Base-by-base conservation (phyloP, 805 yeast species). In the Spathaspora sp. region DNA sequence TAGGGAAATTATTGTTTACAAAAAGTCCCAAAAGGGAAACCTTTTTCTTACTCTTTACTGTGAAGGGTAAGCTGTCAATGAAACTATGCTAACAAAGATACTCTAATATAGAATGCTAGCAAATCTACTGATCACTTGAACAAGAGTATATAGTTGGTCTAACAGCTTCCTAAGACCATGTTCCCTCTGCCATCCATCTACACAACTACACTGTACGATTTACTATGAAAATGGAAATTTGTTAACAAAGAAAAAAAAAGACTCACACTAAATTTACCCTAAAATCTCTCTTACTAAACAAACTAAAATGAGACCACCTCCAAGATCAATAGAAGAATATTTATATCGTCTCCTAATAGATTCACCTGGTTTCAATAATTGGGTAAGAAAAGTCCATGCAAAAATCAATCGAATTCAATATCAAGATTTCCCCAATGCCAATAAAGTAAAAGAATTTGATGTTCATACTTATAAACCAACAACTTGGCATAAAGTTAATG, bases 321-420 rank as follows among this genome's bases (percentile, higher is more conserved):
- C 59, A 29, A 48, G 56, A 42, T 65, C 70, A n/a, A 42, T 82
- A 12, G 85, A 81, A 58, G 82, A 82, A 57, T 72, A 76, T 17
- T 59, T 74, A 31, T 73, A 67, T 51, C 58, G 62, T 17, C 52
- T 71, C 70, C 70, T 87, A 12, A 73, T 86, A 65, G 72, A 70
- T 45, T 83, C 89, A 10, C 78, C 76, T 2, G 70, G 78, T 0
- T 87, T 87, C 59, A 82, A 86, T 57, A 68, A 78, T 26, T 80
- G 85, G 71, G 96, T 87, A 3, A 70, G 82, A 40, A 68, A 72
- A 11, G 69, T 87, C 1, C 86, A 87, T 60, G 86, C 86, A 40
- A 76, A 75, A 51, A 76, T 87, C 32, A 87, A 87, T 59, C 78
- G 86, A 2, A 72, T 83, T 5, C 81, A 82, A 2, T 74, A 79